A percentile compares a stretch with the other conserved stretches of the same genome.
These are phyloP conservation scores for Hypsizygus ulmarius DNA, from an alignment of 1,284 basidiomycete species.

Conservation along the genomic window DNA sequence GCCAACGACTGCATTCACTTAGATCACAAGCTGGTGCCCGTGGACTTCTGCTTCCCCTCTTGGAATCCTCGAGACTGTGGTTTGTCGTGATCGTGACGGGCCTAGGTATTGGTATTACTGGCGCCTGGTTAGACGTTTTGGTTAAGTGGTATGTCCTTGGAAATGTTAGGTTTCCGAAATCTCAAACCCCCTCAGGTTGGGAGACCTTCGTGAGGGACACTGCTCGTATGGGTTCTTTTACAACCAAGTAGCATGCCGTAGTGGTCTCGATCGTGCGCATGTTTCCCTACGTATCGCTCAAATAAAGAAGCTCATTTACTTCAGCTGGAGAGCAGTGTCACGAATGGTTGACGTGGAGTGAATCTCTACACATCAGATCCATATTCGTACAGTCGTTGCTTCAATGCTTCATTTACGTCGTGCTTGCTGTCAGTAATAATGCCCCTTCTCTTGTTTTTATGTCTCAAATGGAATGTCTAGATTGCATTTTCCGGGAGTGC, in stretches of 20 bases:
- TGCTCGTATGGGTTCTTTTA: slow-evolving; percentile 74
- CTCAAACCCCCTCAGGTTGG: slow-evolving; percentile 44
- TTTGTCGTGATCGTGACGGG: slow-evolving; percentile 65
- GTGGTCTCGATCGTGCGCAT: slow-evolving; percentile 66
- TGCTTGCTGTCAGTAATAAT: slow-evolving; percentile 51
- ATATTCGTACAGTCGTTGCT: slow-evolving; percentile 60
- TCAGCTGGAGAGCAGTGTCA: slow-evolving; percentile 69
- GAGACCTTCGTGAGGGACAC: slow-evolving; percentile 66
- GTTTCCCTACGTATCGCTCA: slow-evolving; percentile 1
- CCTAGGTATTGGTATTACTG: slow-evolving; percentile 64
- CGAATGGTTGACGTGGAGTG: slow-evolving; percentile 71
- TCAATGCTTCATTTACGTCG: slow-evolving; percentile 62
- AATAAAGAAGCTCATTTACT: slow-evolving; percentile 8
- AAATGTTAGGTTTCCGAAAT: slow-evolving; percentile 8
- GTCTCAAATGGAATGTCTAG: slow-evolving; percentile 31
- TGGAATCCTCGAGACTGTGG: slow-evolving; percentile 66
- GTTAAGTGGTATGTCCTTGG: slow-evolving; percentile 60
- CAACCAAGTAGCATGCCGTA: slow-evolving; percentile 71
- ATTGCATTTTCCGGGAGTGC: slow-evolving; percentile 61
- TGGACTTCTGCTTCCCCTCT: slow-evolving; percentile 50
- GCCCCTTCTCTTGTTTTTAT: neutral
- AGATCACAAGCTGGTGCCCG: slow-evolving; percentile 52
- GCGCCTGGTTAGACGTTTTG: slow-evolving; percentile 72
- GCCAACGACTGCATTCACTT: slow-evolving; percentile 51
- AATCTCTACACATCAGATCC: slow-evolving; percentile 49